phyloP scores from a whole-genome alignment of 2,329 filamentous ascomycete genomes.

The Pseudogymnoascus sp. region DNA sequence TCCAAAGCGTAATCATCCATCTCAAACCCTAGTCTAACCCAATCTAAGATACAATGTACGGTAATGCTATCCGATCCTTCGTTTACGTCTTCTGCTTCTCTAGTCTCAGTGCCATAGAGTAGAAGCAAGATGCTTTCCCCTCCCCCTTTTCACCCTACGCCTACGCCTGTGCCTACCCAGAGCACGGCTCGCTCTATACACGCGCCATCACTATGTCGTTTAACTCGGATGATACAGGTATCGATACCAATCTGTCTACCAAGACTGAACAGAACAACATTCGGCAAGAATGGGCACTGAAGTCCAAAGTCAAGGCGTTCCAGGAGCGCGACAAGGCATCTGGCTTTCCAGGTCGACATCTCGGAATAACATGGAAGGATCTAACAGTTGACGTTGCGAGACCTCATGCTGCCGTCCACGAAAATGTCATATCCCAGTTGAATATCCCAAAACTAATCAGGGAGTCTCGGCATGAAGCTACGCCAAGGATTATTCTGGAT shows the following conservation, averaged over 20 bases:
- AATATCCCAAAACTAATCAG: constrained; percentile 45
- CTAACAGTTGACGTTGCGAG: constrained; percentile 55
- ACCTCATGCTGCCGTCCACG: constrained; percentile 55
- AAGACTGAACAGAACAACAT: neutral
- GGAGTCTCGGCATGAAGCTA: constrained; percentile 46
- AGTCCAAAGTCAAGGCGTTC: neutral
- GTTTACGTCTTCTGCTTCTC: neutral
- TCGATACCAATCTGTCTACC: neutral
- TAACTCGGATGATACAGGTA: neutral
- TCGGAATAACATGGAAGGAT: constrained; percentile 58
- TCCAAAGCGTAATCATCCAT: neutral
- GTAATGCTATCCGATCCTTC: neutral
- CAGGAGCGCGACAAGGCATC: neutral
- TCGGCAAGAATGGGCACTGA: neutral
- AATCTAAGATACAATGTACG: neutral
- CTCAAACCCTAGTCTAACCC: neutral
- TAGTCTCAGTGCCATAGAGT: neutral
- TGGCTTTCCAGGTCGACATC: constrained; percentile 29
- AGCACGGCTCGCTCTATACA: neutral
- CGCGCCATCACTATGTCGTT: neutral
- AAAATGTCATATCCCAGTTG: constrained; percentile 54
- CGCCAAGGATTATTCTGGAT: constrained; percentile 57
- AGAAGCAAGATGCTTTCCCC: neutral
- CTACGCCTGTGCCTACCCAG: neutral
- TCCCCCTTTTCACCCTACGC: neutral